These are phyloP conservation scores for Tetradesmus lagerheimii DNA, from an alignment of 139 green algal species.

Conservation along the genomic window DNA sequence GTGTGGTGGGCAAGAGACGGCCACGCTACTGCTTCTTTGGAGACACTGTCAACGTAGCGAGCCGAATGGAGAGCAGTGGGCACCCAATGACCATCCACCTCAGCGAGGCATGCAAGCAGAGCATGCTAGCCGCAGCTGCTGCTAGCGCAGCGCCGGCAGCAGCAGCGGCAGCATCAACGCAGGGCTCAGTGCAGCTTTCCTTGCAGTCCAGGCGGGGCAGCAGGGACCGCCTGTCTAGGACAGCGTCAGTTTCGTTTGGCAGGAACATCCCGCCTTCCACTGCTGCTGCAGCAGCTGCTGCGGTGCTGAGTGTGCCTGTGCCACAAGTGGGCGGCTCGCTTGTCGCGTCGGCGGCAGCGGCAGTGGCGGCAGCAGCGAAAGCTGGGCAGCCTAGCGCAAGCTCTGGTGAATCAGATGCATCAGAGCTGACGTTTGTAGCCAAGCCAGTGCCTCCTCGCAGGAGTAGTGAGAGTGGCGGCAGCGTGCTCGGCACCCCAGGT, in stretches of 20 bases:
- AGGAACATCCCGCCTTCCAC: neutral
- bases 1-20: neutral
- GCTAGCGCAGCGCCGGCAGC: neutral
- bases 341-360: neutral
- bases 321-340: neutral
- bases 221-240: neutral
- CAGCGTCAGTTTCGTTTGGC: neutral
- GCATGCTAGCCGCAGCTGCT: neutral
- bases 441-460: too few relatives aligned
- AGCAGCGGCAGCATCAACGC: neutral
- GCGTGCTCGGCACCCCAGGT: neutral
- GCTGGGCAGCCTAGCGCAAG: neutral
- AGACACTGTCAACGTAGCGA: constrained; percentile 67
- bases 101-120: neutral
- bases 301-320: neutral
- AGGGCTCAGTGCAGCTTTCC: neutral
- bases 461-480: constrained; percentile 5
- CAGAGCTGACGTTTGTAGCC: neutral
- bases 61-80: constrained; percentile 67
- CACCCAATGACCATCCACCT: constrained; percentile 61
- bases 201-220: neutral
- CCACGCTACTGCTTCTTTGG: constrained; percentile 32
- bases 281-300: neutral
- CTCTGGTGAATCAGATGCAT: neutral
- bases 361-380: neutral